phyloP scores from a whole-genome alignment of 768 basidiomycete species.

The Psilocybe tampanensis region DNA sequence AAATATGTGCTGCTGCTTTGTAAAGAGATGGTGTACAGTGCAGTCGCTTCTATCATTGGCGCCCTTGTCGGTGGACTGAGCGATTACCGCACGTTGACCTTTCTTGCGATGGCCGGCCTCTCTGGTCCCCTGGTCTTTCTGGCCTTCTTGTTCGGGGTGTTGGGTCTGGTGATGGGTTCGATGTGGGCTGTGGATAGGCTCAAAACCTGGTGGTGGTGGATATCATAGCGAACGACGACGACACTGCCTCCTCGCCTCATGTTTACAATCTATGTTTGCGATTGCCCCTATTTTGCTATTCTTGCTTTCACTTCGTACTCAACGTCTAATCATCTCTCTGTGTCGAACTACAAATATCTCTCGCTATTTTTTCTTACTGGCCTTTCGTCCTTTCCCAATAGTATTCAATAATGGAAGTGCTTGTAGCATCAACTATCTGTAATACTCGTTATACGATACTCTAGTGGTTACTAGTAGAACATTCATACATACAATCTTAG shows the following conservation, averaged over 20 bases:
- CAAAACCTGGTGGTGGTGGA: conserved; percentile 7
- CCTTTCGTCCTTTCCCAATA: too few relatives aligned
- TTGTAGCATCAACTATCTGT: neutral
- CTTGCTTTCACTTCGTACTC: too few relatives aligned
- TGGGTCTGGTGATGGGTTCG: conserved; percentile 13
- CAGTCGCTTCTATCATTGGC: conserved; percentile 23
- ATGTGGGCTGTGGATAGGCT: conserved; percentile 14
- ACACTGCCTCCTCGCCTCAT: too few relatives aligned
- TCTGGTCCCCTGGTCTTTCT: conserved; percentile 24
- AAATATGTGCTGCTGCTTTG: conserved; percentile 12
- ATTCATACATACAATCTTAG: neutral
- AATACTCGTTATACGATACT: neutral
- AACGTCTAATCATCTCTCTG: too few relatives aligned
- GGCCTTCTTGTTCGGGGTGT: conserved; percentile 13
- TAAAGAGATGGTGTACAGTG: conserved; percentile 27
- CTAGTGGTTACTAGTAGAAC: neutral
- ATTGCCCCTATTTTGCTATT: too few relatives aligned
- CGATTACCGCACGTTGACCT: conserved; percentile 5
- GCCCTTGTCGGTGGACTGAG: conserved; percentile 11
- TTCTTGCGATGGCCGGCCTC: conserved; percentile 19
- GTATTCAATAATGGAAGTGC: too few relatives aligned
- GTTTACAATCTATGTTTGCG: too few relatives aligned
- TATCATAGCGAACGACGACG: neutral
- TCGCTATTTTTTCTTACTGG: too few relatives aligned
- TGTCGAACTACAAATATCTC: too few relatives aligned